phyloP scores from a whole-genome alignment of 2,329 filamentous ascomycete species.

The Colletotrichum caudatum region DNA sequence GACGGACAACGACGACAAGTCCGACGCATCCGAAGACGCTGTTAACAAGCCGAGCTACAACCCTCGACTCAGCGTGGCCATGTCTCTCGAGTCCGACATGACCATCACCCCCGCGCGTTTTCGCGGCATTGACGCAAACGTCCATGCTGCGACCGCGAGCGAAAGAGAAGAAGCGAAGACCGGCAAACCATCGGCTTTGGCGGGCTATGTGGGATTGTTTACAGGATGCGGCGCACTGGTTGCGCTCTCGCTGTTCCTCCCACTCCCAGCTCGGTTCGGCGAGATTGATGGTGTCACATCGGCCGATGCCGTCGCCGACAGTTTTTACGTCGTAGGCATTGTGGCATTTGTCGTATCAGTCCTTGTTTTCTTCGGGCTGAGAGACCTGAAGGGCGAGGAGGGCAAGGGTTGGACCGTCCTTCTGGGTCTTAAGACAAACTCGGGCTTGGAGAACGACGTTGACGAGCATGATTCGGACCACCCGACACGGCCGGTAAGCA shows the following conservation, averaged over 20 bases:
- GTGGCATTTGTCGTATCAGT: conserved; percentile 79
- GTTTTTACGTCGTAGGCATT: conserved; percentile 86
- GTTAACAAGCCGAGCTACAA: conserved; percentile 53
- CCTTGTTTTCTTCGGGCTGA: conserved; percentile 83
- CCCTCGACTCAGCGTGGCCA: conserved; percentile 69
- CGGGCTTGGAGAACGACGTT: conserved; percentile 22
- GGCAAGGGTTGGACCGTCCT: conserved; percentile 77
- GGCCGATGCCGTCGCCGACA: conserved; percentile 80
- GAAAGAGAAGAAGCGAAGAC: conserved; percentile 45
- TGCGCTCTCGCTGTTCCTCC: conserved; percentile 84
- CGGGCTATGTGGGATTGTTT: conserved; percentile 91
- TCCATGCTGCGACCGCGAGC: conserved; percentile 25
- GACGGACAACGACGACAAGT: conserved; percentile 62
- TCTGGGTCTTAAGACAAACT: conserved; percentile 53
- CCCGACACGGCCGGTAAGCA: conserved; percentile 46
- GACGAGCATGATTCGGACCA: conserved; percentile 43
- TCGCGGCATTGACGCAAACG: conserved; percentile 52
- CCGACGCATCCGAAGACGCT: conserved; percentile 45
- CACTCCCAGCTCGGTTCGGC: conserved; percentile 83
- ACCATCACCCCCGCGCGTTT: conserved; percentile 79
- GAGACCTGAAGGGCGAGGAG: conserved; percentile 76
- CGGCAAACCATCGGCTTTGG: conserved; percentile 72
- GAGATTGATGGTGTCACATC: conserved; percentile 78
- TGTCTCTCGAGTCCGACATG: conserved; percentile 78
- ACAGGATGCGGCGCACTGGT: conserved; percentile 93